A percentile compares a stretch with the other conserved stretches of the same genome.
Evolutionary conservation across 2,329 filamentous ascomycete species (phyloP).

Genomic region (Pseudophaeomoniella oleicola): DNA sequence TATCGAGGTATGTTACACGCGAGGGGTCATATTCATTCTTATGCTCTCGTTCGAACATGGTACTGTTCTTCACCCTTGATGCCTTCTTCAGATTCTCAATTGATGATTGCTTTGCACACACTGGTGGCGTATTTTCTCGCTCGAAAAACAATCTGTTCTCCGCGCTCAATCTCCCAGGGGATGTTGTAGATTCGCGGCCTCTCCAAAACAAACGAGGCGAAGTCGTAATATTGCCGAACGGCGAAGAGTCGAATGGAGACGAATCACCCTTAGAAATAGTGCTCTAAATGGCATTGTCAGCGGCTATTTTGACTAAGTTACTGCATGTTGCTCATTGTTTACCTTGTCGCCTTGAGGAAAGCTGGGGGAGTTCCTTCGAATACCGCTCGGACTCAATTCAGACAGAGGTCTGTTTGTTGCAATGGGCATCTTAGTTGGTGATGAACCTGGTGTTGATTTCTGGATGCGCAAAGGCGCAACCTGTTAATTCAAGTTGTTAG

Average conservation of each 20-base stretch:
- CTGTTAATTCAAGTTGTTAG: conserved; percentile 8
- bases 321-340: conserved; percentile 17
- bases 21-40: conserved; percentile 86
- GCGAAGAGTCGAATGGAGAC: conserved; percentile 75
- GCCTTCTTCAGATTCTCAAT: conserved; percentile 92
- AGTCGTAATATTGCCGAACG: conserved; percentile 39
- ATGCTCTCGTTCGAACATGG: conserved; percentile 84
- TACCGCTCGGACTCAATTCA: conserved; percentile 76
- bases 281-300: conserved; percentile 8
- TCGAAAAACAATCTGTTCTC: conserved; percentile 55
- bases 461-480: conserved; percentile 17
- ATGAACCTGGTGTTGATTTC: conserved; percentile 22
- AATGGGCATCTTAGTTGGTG: conserved; percentile 49
- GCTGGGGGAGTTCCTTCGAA: conserved; percentile 81
- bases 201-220: conserved; percentile 91
- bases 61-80: conserved; percentile 94
- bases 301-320: conserved; percentile 3
- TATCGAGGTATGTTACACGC: conserved; percentile 61
- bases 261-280: conserved; percentile 52
- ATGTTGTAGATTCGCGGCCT: conserved; percentile 49
- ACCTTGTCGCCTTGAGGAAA: conserved; percentile 68
- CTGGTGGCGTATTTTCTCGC: conserved; percentile 47
- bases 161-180: conserved; percentile 44
- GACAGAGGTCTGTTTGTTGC: conserved; percentile 59
- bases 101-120: conserved; percentile 68